Percentiles rank a stretch among this genome's conserved stretches.
phyloP scores from a whole-genome alignment of 2,329 filamentous ascomycete genomes.

The Trichoderma sp. region DNA sequence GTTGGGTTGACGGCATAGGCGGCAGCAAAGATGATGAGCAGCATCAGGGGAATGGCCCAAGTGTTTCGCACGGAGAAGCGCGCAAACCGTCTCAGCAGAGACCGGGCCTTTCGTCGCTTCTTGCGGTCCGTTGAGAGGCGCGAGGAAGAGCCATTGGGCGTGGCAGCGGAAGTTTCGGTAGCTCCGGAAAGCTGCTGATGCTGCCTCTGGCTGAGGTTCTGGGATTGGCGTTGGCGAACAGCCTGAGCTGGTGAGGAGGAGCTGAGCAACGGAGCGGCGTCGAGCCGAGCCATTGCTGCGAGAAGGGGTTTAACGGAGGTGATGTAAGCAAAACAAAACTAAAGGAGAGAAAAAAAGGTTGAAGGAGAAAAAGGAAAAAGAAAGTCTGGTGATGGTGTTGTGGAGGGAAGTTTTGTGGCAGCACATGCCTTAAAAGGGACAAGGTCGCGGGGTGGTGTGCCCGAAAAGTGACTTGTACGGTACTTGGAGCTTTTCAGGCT shows the following conservation, averaged over 20 bases:
- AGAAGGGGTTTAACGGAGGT: background rate
- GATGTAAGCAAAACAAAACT: background rate
- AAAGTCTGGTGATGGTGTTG: background rate
- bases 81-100: slow-evolving; percentile 9
- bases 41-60: slow-evolving; percentile 64
- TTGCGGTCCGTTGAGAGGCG: slow-evolving; percentile 4
- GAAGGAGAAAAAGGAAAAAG: background rate
- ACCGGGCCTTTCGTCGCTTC: slow-evolving; percentile 16
- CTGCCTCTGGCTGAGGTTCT: background rate
- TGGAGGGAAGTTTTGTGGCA: background rate
- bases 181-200: background rate
- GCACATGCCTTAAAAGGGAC: background rate
- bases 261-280: slow-evolving; percentile 11
- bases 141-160: background rate
- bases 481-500: background rate
- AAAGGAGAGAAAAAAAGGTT: background rate
- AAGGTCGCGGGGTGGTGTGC: background rate
- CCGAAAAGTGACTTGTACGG: background rate
- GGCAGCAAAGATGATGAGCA: slow-evolving; percentile 62
- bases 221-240: background rate
- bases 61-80: slow-evolving; percentile 52
- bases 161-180: background rate
- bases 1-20: slow-evolving; percentile 74
- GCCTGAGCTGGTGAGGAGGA: background rate
- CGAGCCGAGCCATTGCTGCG: slow-evolving; percentile 16